Base-by-base conservation (phyloP, 2,329 filamentous ascomycete species). In the Neurospora sp. region DNA sequence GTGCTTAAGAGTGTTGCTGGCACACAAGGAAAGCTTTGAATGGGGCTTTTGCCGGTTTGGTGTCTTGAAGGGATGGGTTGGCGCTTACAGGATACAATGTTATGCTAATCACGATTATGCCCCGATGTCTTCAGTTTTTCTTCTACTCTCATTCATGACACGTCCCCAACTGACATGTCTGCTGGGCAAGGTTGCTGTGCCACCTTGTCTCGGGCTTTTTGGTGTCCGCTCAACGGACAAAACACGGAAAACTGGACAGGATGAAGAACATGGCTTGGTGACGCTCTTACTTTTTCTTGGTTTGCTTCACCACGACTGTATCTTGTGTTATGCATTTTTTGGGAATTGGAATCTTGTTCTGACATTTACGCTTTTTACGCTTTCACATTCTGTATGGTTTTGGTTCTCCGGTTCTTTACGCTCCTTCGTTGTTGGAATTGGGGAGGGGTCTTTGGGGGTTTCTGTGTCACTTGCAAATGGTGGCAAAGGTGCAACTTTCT, bases 41-140 rank as follows among this genome's bases (percentile, higher is more conserved):
- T n/a, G 40, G n/a, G 10, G 43, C 23, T 58, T 33, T 58, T 33
- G 23, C 62, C 58, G 68, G 19, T 68, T 68, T 52, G 52, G 23
- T 33, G 52, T 8, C 7, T 62, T 33, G 23, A 33, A 62, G 52
- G 52, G 8, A 62, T 62, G 23, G 52, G 23, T 62, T 33, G 52
- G 52, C 23, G 52, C 52, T 62, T 67, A 66, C 39, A 68, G 68
- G 68, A 66, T 70, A 71, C 66, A 71, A 68, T 67, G 68, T 73
- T 77, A 75, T 72, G 75, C 72, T 75, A 75, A 75, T 76, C 73
- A 77, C 76, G 75, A 77, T 77, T 72, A 77, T 75, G 75, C 70
- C 68, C 71, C 72, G 52, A 72, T 67, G 71, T 72, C 70, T 72
- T 72, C 73, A 67, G 66, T 74, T 73, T 28, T 46, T 58, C 23